phyloP scores from a whole-genome alignment of 169 alveolate genomes.

The Eimeria praecox region DNA sequence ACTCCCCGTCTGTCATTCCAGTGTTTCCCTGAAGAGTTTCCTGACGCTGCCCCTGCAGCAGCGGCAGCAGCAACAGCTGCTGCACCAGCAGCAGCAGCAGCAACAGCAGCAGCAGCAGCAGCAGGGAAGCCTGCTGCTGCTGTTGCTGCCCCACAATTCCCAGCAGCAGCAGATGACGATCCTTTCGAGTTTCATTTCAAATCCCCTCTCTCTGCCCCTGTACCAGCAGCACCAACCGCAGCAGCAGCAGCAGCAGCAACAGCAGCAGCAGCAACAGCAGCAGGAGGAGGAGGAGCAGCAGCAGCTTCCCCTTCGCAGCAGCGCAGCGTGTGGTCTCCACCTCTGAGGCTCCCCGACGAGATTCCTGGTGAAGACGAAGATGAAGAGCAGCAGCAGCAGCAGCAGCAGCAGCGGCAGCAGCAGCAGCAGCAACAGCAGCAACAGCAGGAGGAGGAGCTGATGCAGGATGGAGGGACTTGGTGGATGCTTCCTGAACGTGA shows the following conservation, averaged over 20 bases:
- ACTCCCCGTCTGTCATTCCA: background rate
- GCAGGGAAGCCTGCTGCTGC: constrained; percentile 46
- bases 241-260: constrained; percentile 16
- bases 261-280: constrained; percentile 17
- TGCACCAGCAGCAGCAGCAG: too few relatives aligned
- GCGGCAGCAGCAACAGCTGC: background rate
- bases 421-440: constrained; percentile 12
- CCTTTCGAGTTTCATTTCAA: constrained; percentile 30
- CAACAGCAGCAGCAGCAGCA: background rate
- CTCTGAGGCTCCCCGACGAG: constrained; percentile 50
- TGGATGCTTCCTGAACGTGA: too few relatives aligned
- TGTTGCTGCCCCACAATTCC: constrained; percentile 53
- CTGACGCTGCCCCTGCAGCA: constrained; percentile 21
- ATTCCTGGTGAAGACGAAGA: background rate
- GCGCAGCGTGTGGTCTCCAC: constrained; percentile 2
- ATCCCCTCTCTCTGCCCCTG: constrained; percentile 11
- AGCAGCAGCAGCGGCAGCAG: constrained; percentile 40
- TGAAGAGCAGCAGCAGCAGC: constrained; percentile 23
- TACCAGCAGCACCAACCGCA: background rate
- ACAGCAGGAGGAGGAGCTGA: background rate
- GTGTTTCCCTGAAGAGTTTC: background rate
- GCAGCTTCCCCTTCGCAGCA: background rate
- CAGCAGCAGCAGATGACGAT: constrained; percentile 43
- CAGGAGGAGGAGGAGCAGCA: background rate
- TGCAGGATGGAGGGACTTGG: background rate